Conservation (phyloP, 306 rosid species). For the Sindora glabra region DNA sequence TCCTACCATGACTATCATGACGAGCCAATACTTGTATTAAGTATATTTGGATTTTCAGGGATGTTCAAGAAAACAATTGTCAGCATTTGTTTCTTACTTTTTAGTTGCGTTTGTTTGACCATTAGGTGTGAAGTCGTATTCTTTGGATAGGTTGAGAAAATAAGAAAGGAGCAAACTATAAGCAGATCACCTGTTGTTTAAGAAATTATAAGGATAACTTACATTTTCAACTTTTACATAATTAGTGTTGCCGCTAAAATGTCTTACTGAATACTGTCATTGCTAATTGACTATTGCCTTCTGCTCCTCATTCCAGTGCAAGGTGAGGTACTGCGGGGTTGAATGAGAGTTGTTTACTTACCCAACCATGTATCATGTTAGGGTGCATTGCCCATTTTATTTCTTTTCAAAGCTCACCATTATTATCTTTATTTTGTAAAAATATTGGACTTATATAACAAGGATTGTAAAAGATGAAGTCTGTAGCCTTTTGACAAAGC, state of each 20-base stretch:
- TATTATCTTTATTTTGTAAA: constrained; percentile 7
- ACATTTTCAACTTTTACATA: too few relatives aligned
- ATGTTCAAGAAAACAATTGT: neutral
- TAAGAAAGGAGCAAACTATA: too few relatives aligned
- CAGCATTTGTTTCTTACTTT: neutral
- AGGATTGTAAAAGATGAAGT: neutral
- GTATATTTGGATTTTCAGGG: neutral
- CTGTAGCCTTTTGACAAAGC: neutral
- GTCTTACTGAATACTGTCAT: too few relatives aligned
- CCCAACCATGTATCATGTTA: neutral
- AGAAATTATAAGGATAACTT: too few relatives aligned
- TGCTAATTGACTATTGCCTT: too few relatives aligned
- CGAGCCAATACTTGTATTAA: neutral
- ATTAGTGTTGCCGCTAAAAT: too few relatives aligned
- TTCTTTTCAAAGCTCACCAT: too few relatives aligned
- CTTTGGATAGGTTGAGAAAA: too few relatives aligned
- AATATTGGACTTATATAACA: neutral
- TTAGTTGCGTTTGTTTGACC: neutral
- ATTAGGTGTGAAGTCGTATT: neutral
- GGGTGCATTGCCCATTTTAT: constrained; percentile 1
- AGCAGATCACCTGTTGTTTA: too few relatives aligned
- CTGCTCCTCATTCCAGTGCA: too few relatives aligned
- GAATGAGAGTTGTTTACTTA: neutral
- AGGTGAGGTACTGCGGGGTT: too few relatives aligned
- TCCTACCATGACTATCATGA: too few relatives aligned